Conservation (phyloP, 2,329 filamentous ascomycete genomes). For the Neofusicoccum kwambonambiense region DNA sequence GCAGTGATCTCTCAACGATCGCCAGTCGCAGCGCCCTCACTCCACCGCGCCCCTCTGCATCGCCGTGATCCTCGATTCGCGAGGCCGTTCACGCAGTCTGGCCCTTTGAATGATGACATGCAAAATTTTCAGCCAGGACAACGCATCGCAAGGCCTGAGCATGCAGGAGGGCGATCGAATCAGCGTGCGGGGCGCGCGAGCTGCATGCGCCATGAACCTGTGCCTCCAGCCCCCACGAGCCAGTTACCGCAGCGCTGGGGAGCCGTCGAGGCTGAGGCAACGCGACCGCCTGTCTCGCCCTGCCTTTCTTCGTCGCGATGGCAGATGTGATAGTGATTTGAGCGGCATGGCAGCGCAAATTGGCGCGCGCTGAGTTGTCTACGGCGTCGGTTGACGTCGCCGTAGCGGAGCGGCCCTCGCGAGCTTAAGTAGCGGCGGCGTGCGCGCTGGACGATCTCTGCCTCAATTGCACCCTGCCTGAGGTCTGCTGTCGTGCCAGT, state of each 20-base stretch:
- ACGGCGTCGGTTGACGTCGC: background rate
- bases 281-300: slow-evolving; percentile 2
- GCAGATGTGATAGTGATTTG: slow-evolving; percentile 13
- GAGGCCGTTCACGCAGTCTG: background rate
- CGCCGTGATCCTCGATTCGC: slow-evolving; percentile 18
- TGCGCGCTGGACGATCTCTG: slow-evolving; percentile 11
- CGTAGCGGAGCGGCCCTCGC: background rate
- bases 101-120: slow-evolving; percentile 11
- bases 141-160: slow-evolving; percentile 12
- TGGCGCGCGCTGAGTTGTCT: slow-evolving; percentile 5
- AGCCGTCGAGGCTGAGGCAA: slow-evolving; percentile 8
- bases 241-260: slow-evolving; percentile 1
- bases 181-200: background rate
- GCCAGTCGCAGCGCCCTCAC: background rate
- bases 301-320: slow-evolving; percentile 7
- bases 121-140: slow-evolving; percentile 11
- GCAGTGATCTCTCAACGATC: slow-evolving; percentile 15
- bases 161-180: slow-evolving; percentile 13
- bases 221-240: slow-evolving; percentile 5
- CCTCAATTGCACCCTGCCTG: background rate
- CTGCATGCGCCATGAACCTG: slow-evolving; percentile 9
- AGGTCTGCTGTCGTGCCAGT: background rate
- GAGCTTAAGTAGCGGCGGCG: slow-evolving; percentile 10
- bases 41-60: slow-evolving; percentile 9
- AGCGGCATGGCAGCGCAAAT: background rate